Base-by-base conservation (phyloP, 306 rosid genomes). In the Lathyrus sativus region DNA sequence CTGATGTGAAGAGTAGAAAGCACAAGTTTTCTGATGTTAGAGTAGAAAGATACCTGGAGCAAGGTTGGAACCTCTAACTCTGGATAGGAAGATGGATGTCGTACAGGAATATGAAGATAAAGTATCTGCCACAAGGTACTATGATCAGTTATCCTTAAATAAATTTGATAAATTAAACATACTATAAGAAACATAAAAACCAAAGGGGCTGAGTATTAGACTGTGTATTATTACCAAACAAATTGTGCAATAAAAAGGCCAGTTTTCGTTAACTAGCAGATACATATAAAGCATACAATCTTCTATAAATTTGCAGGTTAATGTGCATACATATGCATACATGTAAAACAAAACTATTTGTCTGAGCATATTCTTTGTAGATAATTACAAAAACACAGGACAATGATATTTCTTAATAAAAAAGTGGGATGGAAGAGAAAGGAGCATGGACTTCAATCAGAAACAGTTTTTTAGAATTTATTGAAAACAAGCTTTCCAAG, bases 11-110 rank as follows among this genome's bases (percentile, higher is more conserved):
- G 56, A 50, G 37, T 44, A 63, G 46, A 70, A 55, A 58, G 51
- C 54, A 22, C 62, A 50, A 24, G 63, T 37, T 33, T 71, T 19
- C 14, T 35, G 39, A 35, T 35, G 39, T 7, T 35, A 35, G 39
- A 35, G 39, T 5, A 35, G 24, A 58, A 62, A 42, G 37, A 69
- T 86, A 92, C 98, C 98, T 92, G 98, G 41, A 90, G 80, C 81
- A 90, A 88, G 70, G 96, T 92, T 14, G 93, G 96, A 67, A 92
- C 81, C 86, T 92, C 98, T 73, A 92, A 72, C 84, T 92, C 98
- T 22, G 95, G 91, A 79, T 65, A 90, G 49, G 96, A 83, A 69
- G 88, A 88, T n/a, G 93, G 90, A 82, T 88, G 91, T 0, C 92
- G 87, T 44, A 89, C 84, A 78, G 96, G 96, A 65, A 92, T 88